phyloP scores from a whole-genome alignment of 2,329 filamentous ascomycete genomes.

The Huntiella abstrusa region DNA sequence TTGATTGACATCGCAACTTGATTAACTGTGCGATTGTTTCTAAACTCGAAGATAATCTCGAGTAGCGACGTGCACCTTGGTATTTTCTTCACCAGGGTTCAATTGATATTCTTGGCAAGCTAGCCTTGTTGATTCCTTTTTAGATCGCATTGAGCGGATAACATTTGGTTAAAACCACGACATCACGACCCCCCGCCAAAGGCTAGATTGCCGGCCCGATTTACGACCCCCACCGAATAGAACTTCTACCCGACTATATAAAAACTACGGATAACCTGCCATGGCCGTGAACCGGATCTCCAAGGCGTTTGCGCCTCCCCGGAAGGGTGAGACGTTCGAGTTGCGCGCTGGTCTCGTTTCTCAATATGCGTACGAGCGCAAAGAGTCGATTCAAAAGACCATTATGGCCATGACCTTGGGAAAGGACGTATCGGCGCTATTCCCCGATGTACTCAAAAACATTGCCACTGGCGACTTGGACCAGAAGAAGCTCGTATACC shows the following conservation, averaged over 20 bases:
- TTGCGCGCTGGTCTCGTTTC: conserved; percentile 87
- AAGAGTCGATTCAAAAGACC: conserved; percentile 97
- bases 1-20: no score
- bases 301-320: conserved; percentile 78
- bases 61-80: no score
- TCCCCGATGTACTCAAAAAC: conserved; percentile 96
- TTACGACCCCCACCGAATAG: neutral
- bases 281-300: conserved; percentile 96
- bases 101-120: no score
- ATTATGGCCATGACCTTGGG: conserved; percentile 99
- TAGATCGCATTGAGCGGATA: no score
- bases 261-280: neutral
- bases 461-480: conserved; percentile 89
- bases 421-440: conserved; percentile 93
- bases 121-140: no score
- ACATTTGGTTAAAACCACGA: no score
- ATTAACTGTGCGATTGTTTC: no score
- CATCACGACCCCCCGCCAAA: no score
- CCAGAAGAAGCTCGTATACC: conserved; percentile 98
- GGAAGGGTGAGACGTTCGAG: conserved; percentile 97
- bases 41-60: no score
- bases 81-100: no score
- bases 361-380: conserved; percentile 97
- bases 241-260: neutral
- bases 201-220: neutral